These are phyloP conservation scores for Prunus padus DNA, from an alignment of 306 rosid genomes.

Conservation along the genomic window DNA sequence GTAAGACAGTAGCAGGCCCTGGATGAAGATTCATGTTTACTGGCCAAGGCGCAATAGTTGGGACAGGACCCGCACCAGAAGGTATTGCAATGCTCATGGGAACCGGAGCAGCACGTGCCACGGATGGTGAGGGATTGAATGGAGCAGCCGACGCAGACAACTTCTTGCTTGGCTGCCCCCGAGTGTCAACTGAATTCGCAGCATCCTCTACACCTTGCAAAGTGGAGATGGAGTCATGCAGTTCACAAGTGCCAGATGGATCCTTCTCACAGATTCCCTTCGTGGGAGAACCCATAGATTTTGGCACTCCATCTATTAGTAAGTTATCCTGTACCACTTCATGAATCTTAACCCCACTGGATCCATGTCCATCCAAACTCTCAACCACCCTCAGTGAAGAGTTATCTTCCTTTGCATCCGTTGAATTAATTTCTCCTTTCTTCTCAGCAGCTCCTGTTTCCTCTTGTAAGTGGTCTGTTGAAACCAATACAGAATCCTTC, in stretches of 20 bases:
- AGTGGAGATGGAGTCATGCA: conserved; percentile 37
- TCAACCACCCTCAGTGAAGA: conserved; percentile 28
- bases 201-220: conserved; percentile 52
- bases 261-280: conserved; percentile 42
- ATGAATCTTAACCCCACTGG: conserved; percentile 39
- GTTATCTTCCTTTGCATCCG: conserved; percentile 36
- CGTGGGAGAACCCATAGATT: conserved; percentile 39
- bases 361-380: conserved; percentile 41
- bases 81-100: conserved; percentile 68
- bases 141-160: conserved; percentile 97
- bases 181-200: conserved; percentile 43
- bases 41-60: conserved; percentile 76
- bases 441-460: conserved; percentile 42
- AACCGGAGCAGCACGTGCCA: conserved; percentile 67
- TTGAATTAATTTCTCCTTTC: conserved; percentile 45
- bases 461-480: conserved; percentile 40
- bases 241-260: conserved; percentile 45
- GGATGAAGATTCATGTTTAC: conserved; percentile 87
- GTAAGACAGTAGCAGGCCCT: conserved; percentile 55
- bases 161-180: conserved; percentile 56
- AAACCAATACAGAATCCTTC: conserved; percentile 33
- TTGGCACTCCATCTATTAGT: conserved; percentile 32
- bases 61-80: conserved; percentile 58
- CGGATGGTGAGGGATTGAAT: conserved; percentile 77
- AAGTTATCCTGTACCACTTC: conserved; percentile 39